Percentiles rank a stretch among this genome's conserved stretches.
Conservation (phyloP, 1,284 basidiomycete genomes). For the Inonotus hispidus region DNA sequence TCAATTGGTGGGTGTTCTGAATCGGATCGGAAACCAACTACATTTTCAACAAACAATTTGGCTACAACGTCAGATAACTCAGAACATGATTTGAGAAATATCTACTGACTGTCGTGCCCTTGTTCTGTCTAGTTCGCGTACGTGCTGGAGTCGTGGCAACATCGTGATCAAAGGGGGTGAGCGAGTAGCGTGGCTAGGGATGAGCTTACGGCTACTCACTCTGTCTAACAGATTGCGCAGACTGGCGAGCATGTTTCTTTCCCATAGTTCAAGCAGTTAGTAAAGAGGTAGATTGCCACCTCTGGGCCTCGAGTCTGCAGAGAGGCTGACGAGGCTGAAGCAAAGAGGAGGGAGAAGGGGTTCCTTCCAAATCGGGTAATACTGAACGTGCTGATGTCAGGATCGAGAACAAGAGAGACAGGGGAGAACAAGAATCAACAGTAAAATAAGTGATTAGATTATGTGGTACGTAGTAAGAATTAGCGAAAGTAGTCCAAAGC, state of each 20-base stretch:
- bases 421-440: background rate
- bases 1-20: constrained; percentile 59
- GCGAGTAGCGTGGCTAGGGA: background rate
- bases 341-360: background rate
- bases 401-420: background rate
- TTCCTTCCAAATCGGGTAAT: background rate
- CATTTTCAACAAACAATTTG: constrained; percentile 4
- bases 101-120: constrained; percentile 18
- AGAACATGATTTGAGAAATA: background rate
- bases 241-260: constrained; percentile 17
- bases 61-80: constrained; percentile 5
- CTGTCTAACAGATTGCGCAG: constrained; percentile 15
- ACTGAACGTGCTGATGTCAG: constrained; percentile 5
- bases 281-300: constrained; percentile 5
- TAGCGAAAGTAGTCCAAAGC: constrained; percentile 3
- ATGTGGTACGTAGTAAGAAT: background rate
- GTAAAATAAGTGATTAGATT: background rate
- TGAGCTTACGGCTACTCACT: constrained; percentile 13
- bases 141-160: constrained; percentile 18
- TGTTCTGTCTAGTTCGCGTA: constrained; percentile 20
- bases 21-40: constrained; percentile 60
- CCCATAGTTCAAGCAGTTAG: constrained; percentile 16
- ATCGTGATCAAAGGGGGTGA: background rate
- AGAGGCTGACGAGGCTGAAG: constrained; percentile 8
- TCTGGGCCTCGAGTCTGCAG: constrained; percentile 1